Evolutionary conservation across 495 filamentous ascomycete species (phyloP).

Genomic region (Neurospora sp.): DNA sequence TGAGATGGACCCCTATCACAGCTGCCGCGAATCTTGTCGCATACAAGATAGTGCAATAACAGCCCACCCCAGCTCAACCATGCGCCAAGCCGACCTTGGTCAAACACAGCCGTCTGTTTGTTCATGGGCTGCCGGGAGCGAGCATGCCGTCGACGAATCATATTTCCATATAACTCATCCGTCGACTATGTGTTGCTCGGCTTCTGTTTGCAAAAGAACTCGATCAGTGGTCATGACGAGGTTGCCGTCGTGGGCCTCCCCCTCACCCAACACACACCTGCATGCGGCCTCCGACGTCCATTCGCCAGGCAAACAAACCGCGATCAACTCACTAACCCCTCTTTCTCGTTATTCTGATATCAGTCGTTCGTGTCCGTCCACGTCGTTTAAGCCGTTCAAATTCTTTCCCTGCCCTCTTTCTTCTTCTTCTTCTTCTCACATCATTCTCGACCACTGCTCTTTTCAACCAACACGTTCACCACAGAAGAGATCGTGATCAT

Average conservation of each 20-base stretch:
- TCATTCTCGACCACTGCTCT: neutral
- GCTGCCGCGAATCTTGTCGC: rapidly evolving
- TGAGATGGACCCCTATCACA: neutral
- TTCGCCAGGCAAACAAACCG: neutral
- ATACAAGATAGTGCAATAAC: neutral
- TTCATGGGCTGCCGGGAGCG: neutral
- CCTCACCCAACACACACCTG: neutral
- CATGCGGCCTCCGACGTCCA: neutral
- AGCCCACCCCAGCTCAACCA: neutral
- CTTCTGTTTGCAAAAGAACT: neutral
- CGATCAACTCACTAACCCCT: neutral
- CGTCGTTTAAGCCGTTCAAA: neutral
- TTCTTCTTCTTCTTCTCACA: neutral
- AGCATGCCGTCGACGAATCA: neutral
- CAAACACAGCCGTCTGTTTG: neutral
- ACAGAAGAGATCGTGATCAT: neutral
- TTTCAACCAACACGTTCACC: neutral
- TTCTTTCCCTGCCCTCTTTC: too few species aligned
- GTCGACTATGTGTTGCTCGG: neutral
- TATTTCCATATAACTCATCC: neutral
- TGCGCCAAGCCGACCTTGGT: neutral
- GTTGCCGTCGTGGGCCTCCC: neutral
- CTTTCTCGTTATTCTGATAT: neutral
- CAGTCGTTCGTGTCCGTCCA: neutral
- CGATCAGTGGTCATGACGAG: neutral